Conservation (phyloP, 2,329 filamentous ascomycete species). For the Myriosclerotinia scirpicola region DNA sequence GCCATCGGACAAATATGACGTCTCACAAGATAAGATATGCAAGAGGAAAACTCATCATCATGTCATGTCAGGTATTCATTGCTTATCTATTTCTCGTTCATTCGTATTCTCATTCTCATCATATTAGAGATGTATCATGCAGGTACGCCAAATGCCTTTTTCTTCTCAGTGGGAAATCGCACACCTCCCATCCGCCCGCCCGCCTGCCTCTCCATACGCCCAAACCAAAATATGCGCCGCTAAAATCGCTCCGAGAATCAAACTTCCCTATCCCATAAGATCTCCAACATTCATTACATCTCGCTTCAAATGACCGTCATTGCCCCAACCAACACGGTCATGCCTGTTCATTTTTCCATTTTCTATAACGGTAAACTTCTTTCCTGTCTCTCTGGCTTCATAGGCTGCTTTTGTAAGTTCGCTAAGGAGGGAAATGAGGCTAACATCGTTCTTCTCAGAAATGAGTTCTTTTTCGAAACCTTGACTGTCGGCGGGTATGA, state of each 20-base stretch:
- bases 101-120: constrained; percentile 20
- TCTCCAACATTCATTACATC: constrained; percentile 27
- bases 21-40: constrained; percentile 1
- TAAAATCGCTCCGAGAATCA: neutral
- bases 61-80: constrained; percentile 1
- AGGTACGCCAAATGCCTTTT: constrained; percentile 16
- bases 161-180: neutral
- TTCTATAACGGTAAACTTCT: constrained; percentile 65
- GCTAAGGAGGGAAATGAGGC: constrained; percentile 73
- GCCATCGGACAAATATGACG: neutral
- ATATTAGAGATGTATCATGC: constrained; percentile 10
- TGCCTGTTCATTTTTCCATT: constrained; percentile 20
- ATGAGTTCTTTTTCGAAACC: constrained; percentile 70
- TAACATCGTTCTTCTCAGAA: constrained; percentile 80
- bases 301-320: constrained; percentile 4
- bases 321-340: neutral
- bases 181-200: constrained; percentile 16
- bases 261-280: constrained; percentile 17
- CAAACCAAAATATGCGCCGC: constrained; percentile 6
- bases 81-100: constrained; percentile 19
- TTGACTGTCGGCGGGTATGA: constrained; percentile 67
- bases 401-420: constrained; percentile 71
- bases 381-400: constrained; percentile 70
- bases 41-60: neutral
- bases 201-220: constrained; percentile 16